Evolutionary conservation across 495 filamentous ascomycete species (phyloP).

Genomic region (Penicillium herquei): DNA sequence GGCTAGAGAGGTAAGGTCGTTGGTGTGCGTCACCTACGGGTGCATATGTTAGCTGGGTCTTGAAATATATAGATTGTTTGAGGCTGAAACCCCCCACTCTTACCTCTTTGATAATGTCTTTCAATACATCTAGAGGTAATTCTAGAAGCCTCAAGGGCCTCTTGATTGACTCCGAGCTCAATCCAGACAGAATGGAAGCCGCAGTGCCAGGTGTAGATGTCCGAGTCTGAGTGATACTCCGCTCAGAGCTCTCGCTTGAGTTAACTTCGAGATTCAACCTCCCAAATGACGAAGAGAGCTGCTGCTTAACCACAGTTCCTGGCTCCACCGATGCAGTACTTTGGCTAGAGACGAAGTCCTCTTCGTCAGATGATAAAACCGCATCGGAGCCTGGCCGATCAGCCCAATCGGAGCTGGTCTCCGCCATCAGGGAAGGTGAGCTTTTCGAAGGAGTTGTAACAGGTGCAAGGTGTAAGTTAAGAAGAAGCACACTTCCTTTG

Average conservation of each 20-base stretch:
- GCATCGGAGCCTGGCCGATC: slow-evolving; percentile 28
- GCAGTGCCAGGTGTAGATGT: slow-evolving; percentile 9
- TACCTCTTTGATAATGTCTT: slow-evolving; percentile 88
- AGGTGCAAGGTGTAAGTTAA: not conserved
- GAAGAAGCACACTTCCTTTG: not conserved
- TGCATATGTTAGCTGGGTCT: slow-evolving; percentile 10
- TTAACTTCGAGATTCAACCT: slow-evolving; percentile 34
- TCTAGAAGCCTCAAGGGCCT: slow-evolving; percentile 56
- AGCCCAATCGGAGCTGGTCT: slow-evolving; percentile 16
- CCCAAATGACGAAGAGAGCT: slow-evolving; percentile 17
- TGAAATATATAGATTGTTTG: not conserved
- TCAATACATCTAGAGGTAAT: slow-evolving; percentile 82
- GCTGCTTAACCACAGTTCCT: slow-evolving; percentile 6
- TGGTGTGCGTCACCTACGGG: slow-evolving; percentile 78
- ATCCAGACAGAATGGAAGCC: slow-evolving; percentile 1
- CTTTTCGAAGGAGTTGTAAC: not conserved
- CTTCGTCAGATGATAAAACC: slow-evolving; percentile 34
- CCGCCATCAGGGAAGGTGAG: slow-evolving; percentile 4
- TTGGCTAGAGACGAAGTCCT: slow-evolving; percentile 33
- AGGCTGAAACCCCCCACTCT: slow-evolving; percentile 7
- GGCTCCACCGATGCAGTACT: slow-evolving; percentile 28
- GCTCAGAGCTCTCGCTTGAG: slow-evolving; percentile 8
- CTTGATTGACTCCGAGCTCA: not conserved
- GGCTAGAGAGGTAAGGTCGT: slow-evolving; percentile 81
- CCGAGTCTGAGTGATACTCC: slow-evolving; percentile 12